These are phyloP conservation scores for Ceratocystis alfenasii DNA, from an alignment of 2,329 filamentous ascomycete species.

Conservation along the genomic window DNA sequence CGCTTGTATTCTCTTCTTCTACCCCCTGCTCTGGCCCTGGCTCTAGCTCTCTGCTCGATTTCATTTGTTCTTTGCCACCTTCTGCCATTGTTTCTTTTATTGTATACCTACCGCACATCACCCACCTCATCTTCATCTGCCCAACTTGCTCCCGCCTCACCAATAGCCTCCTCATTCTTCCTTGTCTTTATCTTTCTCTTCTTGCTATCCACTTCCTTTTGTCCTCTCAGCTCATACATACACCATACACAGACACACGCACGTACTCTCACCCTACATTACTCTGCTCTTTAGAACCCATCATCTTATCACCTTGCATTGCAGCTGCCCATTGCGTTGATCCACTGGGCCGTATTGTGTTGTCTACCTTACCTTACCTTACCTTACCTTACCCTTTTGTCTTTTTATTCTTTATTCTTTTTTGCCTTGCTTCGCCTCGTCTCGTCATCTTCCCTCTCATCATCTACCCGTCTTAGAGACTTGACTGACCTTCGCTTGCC, in stretches of 20 bases:
- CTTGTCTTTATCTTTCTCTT: constrained; percentile 6
- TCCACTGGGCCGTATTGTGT: constrained; percentile 9
- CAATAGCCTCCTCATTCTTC: not conserved
- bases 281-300: constrained; percentile 12
- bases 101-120: constrained; percentile 20
- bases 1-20: not conserved
- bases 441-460: not conserved
- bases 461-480: not conserved
- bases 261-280: not conserved
- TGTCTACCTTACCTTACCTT: not conserved
- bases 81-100: constrained; percentile 7
- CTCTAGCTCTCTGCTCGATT: not conserved
- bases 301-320: constrained; percentile 20
- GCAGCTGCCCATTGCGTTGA: constrained; percentile 15
- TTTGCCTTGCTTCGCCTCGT: not conserved
- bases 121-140: constrained; percentile 15
- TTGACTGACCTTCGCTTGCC: not conserved
- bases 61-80: constrained; percentile 8
- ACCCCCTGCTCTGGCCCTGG: not conserved
- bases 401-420: constrained; percentile 1
- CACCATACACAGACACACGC: not conserved
- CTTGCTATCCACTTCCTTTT: constrained; percentile 13
- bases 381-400: not conserved
- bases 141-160: not conserved
- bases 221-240: not conserved